A percentile compares a stretch with the other conserved stretches of the same genome.
Conservation (phyloP, 2,329 filamentous ascomycete genomes). For the Paecilomyces dactylethromorphus region DNA sequence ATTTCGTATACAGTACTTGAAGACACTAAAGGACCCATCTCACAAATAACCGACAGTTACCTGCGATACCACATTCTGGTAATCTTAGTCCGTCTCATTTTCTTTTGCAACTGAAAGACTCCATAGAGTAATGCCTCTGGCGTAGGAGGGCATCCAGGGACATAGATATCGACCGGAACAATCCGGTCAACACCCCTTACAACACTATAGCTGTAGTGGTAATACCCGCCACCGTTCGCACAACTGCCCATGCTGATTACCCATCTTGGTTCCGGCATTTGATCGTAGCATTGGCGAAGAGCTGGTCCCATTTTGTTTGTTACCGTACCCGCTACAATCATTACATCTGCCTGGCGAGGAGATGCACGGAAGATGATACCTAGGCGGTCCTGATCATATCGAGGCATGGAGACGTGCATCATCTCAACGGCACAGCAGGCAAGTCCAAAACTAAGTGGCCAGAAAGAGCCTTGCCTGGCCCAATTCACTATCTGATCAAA, state of each 20-base stretch:
- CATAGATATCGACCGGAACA: conserved; percentile 73
- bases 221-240: conserved; percentile 79
- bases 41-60: too few relatives aligned
- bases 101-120: conserved; percentile 70
- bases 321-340: conserved; percentile 88
- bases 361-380: conserved; percentile 89
- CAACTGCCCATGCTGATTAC: conserved; percentile 80
- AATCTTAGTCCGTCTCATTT: conserved; percentile 54
- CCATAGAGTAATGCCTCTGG: conserved; percentile 50
- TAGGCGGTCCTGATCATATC: conserved; percentile 82
- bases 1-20: too few relatives aligned
- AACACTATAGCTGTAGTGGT: conserved; percentile 78
- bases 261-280: conserved; percentile 90
- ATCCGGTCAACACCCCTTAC: conserved; percentile 69
- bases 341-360: conserved; percentile 80
- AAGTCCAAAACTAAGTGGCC: conserved; percentile 84
- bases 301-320: conserved; percentile 97
- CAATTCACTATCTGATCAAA: conserved; percentile 77
- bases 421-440: conserved; percentile 88
- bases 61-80: conserved; percentile 51
- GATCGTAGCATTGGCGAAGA: conserved; percentile 84
- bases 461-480: conserved; percentile 76
- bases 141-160: conserved; percentile 62
- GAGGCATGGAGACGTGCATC: conserved; percentile 84
- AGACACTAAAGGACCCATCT: too few relatives aligned